A percentile compares a stretch with the other conserved stretches of the same genome.
phyloP scores from a whole-genome alignment of 2,329 filamentous ascomycete species.

The Ophiostoma perfectum region DNA sequence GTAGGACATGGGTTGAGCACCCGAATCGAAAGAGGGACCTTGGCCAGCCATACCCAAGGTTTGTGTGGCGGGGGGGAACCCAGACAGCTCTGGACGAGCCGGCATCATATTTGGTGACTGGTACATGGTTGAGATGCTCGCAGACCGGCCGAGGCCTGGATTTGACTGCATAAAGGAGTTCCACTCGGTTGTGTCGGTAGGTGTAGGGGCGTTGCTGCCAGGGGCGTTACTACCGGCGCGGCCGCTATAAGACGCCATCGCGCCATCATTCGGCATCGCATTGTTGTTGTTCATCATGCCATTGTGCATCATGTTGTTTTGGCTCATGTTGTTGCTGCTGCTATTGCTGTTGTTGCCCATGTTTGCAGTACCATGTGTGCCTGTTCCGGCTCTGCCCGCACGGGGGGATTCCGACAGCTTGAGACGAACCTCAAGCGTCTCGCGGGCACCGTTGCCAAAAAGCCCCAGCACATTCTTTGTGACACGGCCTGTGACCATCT shows the following conservation, averaged over 20 bases:
- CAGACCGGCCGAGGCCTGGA: constrained; percentile 44
- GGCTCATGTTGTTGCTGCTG: background rate
- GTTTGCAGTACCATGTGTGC: constrained; percentile 24
- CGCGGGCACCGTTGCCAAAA: constrained; percentile 74
- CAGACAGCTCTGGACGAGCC: constrained; percentile 23
- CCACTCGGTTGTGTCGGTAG: constrained; percentile 69
- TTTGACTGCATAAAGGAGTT: constrained; percentile 69
- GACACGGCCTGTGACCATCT: constrained; percentile 80
- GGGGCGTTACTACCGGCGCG: constrained; percentile 31
- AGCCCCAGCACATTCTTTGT: constrained; percentile 79
- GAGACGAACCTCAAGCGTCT: constrained; percentile 89
- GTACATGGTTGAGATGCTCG: constrained; percentile 32
- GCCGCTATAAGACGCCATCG: constrained; percentile 18
- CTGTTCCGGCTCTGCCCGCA: constrained; percentile 30
- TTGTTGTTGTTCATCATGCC: background rate
- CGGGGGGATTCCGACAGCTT: constrained; percentile 74
- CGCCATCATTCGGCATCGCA: background rate
- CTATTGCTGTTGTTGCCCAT: background rate
- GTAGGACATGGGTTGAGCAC: constrained; percentile 12
- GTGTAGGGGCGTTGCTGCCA: constrained; percentile 38
- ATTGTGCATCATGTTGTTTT: constrained; percentile 6
- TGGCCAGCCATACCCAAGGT: background rate
- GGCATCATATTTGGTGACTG: constrained; percentile 34
- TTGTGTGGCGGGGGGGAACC: constrained; percentile 16
- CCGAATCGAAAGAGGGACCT: constrained; percentile 18